These are phyloP conservation scores for Penstemon newberryi DNA, from an alignment of 257 asterid species.

Conservation along the genomic window DNA sequence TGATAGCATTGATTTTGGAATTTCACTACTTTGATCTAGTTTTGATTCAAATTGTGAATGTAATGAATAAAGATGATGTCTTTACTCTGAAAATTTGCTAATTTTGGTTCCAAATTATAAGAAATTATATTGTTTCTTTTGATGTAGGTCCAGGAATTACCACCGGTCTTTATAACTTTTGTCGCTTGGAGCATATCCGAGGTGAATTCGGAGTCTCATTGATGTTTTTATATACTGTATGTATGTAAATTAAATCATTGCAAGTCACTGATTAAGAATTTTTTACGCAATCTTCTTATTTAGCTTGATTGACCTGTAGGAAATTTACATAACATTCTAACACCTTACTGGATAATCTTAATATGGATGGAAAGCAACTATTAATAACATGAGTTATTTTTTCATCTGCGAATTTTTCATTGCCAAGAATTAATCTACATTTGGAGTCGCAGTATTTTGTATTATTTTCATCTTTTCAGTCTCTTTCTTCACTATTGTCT, in stretches of 20 bases:
- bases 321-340: too few species aligned
- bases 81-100: too few species aligned
- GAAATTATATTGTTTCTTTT: constrained; percentile 6
- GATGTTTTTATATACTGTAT: not conserved
- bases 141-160: constrained; percentile 69
- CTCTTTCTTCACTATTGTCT: not conserved
- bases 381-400: too few species aligned
- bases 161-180: constrained; percentile 76
- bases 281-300: too few species aligned
- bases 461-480: not conserved
- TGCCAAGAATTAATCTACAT: too few species aligned
- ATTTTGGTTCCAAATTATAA: not conserved
- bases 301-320: too few species aligned
- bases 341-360: too few species aligned
- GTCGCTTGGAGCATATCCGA: constrained; percentile 86
- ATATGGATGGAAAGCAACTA: too few species aligned
- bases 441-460: not conserved
- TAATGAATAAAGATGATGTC: not conserved
- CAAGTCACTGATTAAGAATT: too few species aligned
- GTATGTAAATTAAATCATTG: too few species aligned
- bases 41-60: not conserved
- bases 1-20: too few species aligned
- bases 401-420: too few species aligned
- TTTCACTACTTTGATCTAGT: not conserved
- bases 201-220: constrained; percentile 39